phyloP scores from a whole-genome alignment of 495 filamentous ascomycete genomes.

The Aspergillus ostianus region DNA sequence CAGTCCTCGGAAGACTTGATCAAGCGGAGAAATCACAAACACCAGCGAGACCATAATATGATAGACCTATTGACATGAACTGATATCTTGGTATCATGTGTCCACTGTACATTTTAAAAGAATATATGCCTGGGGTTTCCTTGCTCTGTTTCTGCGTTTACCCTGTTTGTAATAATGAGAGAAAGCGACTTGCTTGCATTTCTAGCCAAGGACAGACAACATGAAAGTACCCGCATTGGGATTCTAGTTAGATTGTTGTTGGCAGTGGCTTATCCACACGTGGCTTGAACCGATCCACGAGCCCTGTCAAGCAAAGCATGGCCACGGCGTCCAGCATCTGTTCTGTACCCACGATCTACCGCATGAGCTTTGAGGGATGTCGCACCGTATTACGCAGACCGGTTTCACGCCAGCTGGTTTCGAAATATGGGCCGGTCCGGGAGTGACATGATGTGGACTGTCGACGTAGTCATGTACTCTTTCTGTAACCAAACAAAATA shows the following conservation, averaged over 20 bases:
- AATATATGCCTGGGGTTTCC: background rate
- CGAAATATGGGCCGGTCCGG: background rate
- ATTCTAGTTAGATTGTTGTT: background rate
- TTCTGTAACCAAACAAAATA: no score
- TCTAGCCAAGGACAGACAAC: background rate
- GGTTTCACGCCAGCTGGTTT: background rate
- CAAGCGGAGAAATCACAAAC: constrained; percentile 23
- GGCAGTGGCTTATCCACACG: background rate
- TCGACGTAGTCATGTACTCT: background rate
- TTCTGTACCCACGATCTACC: no score
- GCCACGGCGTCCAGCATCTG: background rate
- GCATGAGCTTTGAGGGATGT: background rate
- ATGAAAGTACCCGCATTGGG: background rate
- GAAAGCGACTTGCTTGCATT: background rate
- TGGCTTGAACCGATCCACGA: background rate
- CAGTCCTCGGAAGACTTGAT: constrained; percentile 63
- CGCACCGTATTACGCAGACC: background rate
- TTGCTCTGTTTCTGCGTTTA: background rate
- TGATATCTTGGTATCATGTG: constrained; percentile 8
- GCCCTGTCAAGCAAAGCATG: background rate
- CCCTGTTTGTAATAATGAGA: background rate
- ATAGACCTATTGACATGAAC: background rate
- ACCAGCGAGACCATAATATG: background rate
- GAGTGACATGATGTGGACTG: background rate
- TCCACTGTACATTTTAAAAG: background rate